Evolutionary conservation across 2,329 filamentous ascomycete species (phyloP).

Genomic region (Ceratocystis eucalypticola): DNA sequence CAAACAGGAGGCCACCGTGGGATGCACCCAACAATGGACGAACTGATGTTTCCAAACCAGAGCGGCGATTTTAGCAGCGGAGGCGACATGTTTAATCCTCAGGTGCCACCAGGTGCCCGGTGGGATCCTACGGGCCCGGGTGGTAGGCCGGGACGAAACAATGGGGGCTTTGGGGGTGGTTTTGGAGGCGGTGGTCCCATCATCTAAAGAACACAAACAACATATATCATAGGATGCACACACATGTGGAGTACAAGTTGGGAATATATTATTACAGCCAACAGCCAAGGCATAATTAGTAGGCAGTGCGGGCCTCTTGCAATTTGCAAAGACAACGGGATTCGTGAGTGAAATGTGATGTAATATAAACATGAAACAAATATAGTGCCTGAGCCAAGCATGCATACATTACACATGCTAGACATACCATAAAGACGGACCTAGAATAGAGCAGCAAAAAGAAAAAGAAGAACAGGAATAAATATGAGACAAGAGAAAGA

Average conservation of each 20-base stretch:
- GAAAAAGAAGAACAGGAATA: not conserved
- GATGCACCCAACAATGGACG: constrained; percentile 94
- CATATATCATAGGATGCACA: not conserved
- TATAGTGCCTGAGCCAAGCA: not conserved
- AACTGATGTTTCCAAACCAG: constrained; percentile 90
- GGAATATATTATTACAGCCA: not conserved
- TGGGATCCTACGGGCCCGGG: constrained; percentile 74
- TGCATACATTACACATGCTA: not conserved
- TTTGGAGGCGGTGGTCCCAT: constrained; percentile 24
- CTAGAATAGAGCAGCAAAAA: not conserved
- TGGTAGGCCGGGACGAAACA: constrained; percentile 27
- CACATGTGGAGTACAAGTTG: not conserved
- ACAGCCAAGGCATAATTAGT: not conserved
- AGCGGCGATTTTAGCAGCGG: constrained; percentile 40
- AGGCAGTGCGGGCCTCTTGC: not conserved
- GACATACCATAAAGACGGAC: not conserved
- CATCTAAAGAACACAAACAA: constrained; percentile 1
- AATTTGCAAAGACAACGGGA: not conserved
- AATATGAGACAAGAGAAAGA: not conserved
- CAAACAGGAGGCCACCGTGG: constrained; percentile 39
- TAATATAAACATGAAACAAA: not conserved
- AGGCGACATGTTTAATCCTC: constrained; percentile 36
- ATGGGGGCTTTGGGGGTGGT: constrained; percentile 24
- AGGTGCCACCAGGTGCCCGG: constrained; percentile 73
- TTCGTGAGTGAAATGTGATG: not conserved